These are phyloP conservation scores for Sporobolomyces phaffii DNA, from an alignment of 768 basidiomycete genomes.

Conservation along the genomic window DNA sequence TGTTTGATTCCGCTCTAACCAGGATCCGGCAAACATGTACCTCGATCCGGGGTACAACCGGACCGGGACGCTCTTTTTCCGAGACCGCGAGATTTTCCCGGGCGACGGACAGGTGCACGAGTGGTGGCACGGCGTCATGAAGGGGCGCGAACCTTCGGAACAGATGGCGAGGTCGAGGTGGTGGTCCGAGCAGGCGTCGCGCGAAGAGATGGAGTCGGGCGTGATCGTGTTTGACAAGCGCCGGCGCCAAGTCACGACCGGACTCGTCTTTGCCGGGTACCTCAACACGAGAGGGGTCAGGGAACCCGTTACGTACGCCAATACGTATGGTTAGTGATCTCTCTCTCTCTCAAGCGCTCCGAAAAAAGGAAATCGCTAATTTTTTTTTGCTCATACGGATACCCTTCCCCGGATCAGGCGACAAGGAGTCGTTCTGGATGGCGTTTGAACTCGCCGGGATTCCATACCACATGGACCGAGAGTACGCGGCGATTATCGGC, in stretches of 20 bases:
- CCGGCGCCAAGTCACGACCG: constrained; percentile 12
- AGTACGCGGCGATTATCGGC: constrained; percentile 33
- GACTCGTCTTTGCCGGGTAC: constrained; percentile 26
- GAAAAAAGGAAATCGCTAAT: too few relatives aligned
- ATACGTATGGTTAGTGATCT: constrained; percentile 27
- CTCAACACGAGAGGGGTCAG: constrained; percentile 30
- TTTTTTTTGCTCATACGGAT: too few relatives aligned
- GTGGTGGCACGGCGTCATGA: constrained; percentile 34
- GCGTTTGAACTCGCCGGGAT: constrained; percentile 27
- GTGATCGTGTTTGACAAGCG: constrained; percentile 38
- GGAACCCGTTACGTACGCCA: constrained; percentile 36
- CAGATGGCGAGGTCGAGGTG: constrained; percentile 23
- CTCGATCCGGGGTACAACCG: constrained; percentile 30
- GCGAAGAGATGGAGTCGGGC: constrained; percentile 39
- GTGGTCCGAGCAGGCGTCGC: constrained; percentile 23
- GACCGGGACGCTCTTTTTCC: constrained; percentile 34
- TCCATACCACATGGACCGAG: constrained; percentile 23
- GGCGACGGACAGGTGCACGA: constrained; percentile 37
- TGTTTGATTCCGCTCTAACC: background rate
- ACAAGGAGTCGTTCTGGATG: constrained; percentile 40
- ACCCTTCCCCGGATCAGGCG: constrained; percentile 13
- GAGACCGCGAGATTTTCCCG: constrained; percentile 34
- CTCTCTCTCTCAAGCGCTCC: too few relatives aligned
- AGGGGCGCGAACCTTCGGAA: constrained; percentile 13
- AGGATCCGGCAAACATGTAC: constrained; percentile 31